Evolutionary conservation across 2,329 filamentous ascomycete species (phyloP).

Genomic region (Simplicillium aogashimaense): DNA sequence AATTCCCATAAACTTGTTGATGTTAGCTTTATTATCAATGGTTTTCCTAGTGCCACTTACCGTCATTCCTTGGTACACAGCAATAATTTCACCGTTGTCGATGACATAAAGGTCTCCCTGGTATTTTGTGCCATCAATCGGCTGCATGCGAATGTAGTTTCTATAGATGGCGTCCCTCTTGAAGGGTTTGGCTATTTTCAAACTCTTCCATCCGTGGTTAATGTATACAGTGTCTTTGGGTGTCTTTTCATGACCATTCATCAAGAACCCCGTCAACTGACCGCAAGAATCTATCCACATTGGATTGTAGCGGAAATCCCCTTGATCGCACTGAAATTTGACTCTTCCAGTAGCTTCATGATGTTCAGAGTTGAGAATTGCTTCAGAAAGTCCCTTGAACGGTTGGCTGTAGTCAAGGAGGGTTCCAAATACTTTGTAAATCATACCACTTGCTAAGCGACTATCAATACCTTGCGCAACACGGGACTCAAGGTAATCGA

Average conservation of each 20-base stretch:
- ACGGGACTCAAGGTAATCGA: no score
- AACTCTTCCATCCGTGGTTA: constrained; percentile 45
- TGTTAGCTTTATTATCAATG: no score
- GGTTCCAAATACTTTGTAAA: neutral
- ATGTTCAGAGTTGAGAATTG: neutral
- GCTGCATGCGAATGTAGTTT: neutral
- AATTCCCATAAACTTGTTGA: no score
- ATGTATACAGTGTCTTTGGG: constrained; percentile 45
- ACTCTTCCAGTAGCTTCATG: neutral
- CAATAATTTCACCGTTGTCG: constrained; percentile 37
- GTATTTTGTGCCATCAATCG: constrained; percentile 30
- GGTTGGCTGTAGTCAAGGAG: neutral
- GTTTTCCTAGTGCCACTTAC: constrained; percentile 51
- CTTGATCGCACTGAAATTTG: neutral
- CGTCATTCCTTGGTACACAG: constrained; percentile 43
- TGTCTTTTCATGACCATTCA: constrained; percentile 43
- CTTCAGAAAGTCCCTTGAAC: neutral
- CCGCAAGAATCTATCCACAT: constrained; percentile 46
- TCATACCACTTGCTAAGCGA: neutral
- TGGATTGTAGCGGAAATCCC: constrained; percentile 34
- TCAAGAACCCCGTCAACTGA: constrained; percentile 47
- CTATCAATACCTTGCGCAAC: neutral
- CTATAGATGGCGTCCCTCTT: constrained; percentile 33
- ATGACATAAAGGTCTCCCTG: constrained; percentile 46
- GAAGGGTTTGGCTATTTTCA: constrained; percentile 38